Conservation (phyloP, 495 filamentous ascomycete species). For the Cercophora sp. region DNA sequence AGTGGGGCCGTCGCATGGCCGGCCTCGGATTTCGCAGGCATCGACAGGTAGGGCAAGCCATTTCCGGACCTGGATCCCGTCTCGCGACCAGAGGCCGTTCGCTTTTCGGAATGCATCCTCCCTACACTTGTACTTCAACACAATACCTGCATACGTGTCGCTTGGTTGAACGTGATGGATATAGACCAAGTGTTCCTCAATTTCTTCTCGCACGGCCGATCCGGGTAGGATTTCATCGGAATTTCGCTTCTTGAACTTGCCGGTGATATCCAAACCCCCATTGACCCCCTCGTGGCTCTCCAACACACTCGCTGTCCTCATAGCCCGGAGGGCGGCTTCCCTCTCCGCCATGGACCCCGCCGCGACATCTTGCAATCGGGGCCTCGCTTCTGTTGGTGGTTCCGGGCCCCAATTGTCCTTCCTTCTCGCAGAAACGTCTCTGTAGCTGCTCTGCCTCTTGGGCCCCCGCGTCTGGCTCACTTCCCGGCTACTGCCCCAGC, state of each 20-base stretch:
- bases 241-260: conserved; percentile 51
- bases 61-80: conserved; percentile 78
- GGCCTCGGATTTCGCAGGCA: conserved; percentile 79
- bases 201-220: conserved; percentile 30
- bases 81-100: conserved; percentile 91
- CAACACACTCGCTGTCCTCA: conserved; percentile 47
- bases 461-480: conserved; percentile 18
- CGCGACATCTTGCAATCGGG: conserved; percentile 41
- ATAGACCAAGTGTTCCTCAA: conserved; percentile 75
- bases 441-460: conserved; percentile 5
- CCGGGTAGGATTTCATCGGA: conserved; percentile 44
- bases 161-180: conserved; percentile 76
- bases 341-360: conserved; percentile 45
- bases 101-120: conserved; percentile 75
- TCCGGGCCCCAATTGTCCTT: conserved; percentile 37
- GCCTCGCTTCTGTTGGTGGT: conserved; percentile 31
- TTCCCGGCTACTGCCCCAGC: conserved; percentile 27
- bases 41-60: conserved; percentile 84
- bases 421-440: background rate
- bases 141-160: conserved; percentile 86
- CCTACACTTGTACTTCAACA: conserved; percentile 82
- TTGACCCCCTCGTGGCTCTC: conserved; percentile 49
- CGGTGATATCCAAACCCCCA: conserved; percentile 42
- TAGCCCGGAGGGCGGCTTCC: conserved; percentile 44
- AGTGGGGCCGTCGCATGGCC: conserved; percentile 46